Base-by-base conservation (phyloP, 768 basidiomycete species). In the Dentipellis sp. region DNA sequence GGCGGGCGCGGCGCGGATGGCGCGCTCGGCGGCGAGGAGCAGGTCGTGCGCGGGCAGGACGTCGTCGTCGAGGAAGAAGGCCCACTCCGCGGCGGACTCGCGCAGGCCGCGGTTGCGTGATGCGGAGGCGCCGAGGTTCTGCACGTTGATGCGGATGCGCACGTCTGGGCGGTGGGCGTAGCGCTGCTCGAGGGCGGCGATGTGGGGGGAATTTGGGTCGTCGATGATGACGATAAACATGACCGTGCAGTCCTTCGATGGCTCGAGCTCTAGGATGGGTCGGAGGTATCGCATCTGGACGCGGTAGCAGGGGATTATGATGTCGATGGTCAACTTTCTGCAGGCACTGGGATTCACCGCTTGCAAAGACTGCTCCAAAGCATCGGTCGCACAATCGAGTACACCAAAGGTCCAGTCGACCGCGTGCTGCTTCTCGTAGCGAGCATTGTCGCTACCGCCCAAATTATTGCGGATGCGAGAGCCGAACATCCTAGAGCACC, bases 171-270 rank as follows among this genome's bases (percentile, higher is more conserved):
- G 75, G 21, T 67, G 67, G 1, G 66, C 71, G 49, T 76, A 79
- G 52, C 68, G 70, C 2, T 62, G 46, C 57, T 72, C 61, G 11
- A 84, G 72, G 12, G 71, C 67, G 3, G 54, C n/a, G 23, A 75
- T 71, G 19, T 62, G 53, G 0, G 73, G 67, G 0, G 81, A 78
- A 6, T 56, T n/a, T 0, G 80, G 80, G 61, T 83, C 64, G 58
- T 84, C 83, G 35, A 83, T 64, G 53, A 82, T 79, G 64, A 83
- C 69, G 54, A 83, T 78, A 63, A 79, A 82, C 77, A 79, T 81
- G 0, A 74, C 73, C 0, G 67, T 70, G 58, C 75, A 77, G 0
- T 74, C 73, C 1, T 65, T 9, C 0, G 80, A 75, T 1, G 73
- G 60, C 49, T 72, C 54, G n/a, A 83, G 69, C 6, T 62, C 61